A percentile compares a stretch with the other conserved stretches of the same genome.
Evolutionary conservation across 768 basidiomycete species (phyloP).

Genomic region (Kwoniella botswanensis): DNA sequence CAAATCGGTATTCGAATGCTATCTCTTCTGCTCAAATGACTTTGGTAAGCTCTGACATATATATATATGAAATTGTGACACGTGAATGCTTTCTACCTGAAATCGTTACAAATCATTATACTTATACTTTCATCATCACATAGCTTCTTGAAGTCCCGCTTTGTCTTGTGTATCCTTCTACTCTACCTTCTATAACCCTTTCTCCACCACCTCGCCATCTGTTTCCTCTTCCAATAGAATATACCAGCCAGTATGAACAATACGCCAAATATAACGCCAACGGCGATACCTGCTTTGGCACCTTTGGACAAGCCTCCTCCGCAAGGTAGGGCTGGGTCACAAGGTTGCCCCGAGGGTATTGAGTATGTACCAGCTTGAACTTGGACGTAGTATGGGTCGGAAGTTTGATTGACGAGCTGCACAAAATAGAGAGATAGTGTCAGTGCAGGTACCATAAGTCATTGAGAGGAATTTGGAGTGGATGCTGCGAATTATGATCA

Average conservation of each 20-base stretch:
- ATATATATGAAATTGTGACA: neutral
- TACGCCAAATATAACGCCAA: slow-evolving; percentile 68
- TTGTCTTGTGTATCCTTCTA: neutral
- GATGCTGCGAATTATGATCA: neutral
- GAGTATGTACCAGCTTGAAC: slow-evolving; percentile 62
- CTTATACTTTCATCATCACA: neutral
- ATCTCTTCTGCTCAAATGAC: too few relatives aligned
- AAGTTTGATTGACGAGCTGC: slow-evolving; percentile 67
- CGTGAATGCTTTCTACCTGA: too few relatives aligned
- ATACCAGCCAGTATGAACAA: slow-evolving; percentile 59
- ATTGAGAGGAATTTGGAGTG: neutral
- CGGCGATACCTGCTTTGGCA: slow-evolving; percentile 70
- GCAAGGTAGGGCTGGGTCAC: slow-evolving; percentile 71
- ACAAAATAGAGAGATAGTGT: slow-evolving; percentile 58
- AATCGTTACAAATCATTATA: neutral
- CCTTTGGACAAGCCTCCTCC: slow-evolving; percentile 70
- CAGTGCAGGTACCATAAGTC: neutral
- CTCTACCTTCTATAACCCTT: slow-evolving; percentile 32
- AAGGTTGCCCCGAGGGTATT: slow-evolving; percentile 67
- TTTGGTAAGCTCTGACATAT: neutral
- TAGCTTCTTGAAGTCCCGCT: neutral
- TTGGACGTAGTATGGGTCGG: slow-evolving; percentile 77
- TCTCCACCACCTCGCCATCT: slow-evolving; percentile 30
- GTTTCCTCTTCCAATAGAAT: slow-evolving; percentile 37
- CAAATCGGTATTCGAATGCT: too few relatives aligned